Evolutionary conservation across 2,329 filamentous ascomycete genomes (phyloP).

Genomic region (Chrysoporthe austroafricana): DNA sequence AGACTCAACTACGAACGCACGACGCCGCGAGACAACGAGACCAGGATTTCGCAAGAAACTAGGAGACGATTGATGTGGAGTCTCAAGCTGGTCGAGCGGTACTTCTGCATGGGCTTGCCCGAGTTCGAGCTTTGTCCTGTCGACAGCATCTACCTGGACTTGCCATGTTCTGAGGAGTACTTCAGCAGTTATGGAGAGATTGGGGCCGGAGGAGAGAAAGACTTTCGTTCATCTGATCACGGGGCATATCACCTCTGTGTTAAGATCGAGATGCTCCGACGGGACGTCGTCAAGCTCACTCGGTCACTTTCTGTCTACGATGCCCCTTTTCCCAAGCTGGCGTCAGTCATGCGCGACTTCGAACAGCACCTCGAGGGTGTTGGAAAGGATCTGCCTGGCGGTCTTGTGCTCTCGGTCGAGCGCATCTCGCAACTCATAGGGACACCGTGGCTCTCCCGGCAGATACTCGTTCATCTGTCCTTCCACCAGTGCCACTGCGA

Average conservation of each 20-base stretch:
- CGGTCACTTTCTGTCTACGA: slow-evolving; percentile 25
- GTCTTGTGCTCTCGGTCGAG: slow-evolving; percentile 17
- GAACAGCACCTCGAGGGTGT: slow-evolving; percentile 26
- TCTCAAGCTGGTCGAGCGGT: slow-evolving; percentile 47
- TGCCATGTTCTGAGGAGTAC: slow-evolving; percentile 50
- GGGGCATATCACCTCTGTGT: slow-evolving; percentile 31
- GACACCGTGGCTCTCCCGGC: slow-evolving; percentile 31
- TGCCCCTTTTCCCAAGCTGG: slow-evolving; percentile 18
- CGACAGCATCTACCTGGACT: slow-evolving; percentile 46
- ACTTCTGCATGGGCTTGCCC: slow-evolving; percentile 47
- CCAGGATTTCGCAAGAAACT: slow-evolving; percentile 47
- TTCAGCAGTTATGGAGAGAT: slow-evolving; percentile 36
- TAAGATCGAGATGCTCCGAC: slow-evolving; percentile 31
- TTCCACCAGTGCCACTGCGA: slow-evolving; percentile 50
- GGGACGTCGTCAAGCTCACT: slow-evolving; percentile 31
- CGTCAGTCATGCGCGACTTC: slow-evolving; percentile 24
- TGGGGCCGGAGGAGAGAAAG: neutral
- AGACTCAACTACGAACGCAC: slow-evolving; percentile 48
- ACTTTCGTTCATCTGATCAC: slow-evolving; percentile 15
- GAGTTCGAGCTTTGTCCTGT: slow-evolving; percentile 50
- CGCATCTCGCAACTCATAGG: slow-evolving; percentile 19
- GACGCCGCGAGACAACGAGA: slow-evolving; percentile 32
- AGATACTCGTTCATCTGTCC: slow-evolving; percentile 40
- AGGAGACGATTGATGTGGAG: slow-evolving; percentile 50
- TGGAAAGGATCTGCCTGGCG: slow-evolving; percentile 15